phyloP scores from a whole-genome alignment of 306 rosid genomes.

The Cicer pinnatifidum region DNA sequence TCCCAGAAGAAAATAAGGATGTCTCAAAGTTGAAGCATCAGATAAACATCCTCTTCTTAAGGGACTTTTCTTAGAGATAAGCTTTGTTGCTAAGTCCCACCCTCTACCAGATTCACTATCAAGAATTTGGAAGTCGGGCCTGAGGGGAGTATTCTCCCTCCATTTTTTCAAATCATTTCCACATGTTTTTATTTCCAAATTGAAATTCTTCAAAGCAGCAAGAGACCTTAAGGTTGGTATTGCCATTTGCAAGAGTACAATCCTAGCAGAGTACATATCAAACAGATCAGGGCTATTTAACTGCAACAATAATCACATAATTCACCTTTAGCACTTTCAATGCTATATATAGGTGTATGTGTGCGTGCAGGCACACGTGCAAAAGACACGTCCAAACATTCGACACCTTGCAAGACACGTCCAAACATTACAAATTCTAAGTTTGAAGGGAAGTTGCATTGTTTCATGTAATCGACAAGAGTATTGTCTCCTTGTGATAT shows the following conservation, averaged over 20 bases:
- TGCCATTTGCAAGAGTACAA: conserved; percentile 93
- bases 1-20: too few relatives aligned
- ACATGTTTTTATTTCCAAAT: conserved; percentile 65
- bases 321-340: conserved; percentile 42
- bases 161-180: conserved; percentile 78
- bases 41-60: conserved; percentile 78
- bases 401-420: conserved; percentile 79
- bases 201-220: conserved; percentile 84
- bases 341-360: not conserved
- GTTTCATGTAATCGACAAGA: conserved; percentile 88
- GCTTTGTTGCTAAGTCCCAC: conserved; percentile 87
- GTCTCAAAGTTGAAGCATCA: conserved; percentile 82
- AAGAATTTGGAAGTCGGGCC: conserved; percentile 70
- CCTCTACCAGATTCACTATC: conserved; percentile 87
- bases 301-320: conserved; percentile 58
- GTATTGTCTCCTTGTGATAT: conserved; percentile 75
- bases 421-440: conserved; percentile 90
- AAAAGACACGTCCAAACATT: conserved; percentile 58
- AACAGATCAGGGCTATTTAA: conserved; percentile 93
- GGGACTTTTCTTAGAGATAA: conserved; percentile 74
- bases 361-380: not conserved
- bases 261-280: conserved; percentile 93
- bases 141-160: conserved; percentile 66
- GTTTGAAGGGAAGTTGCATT: conserved; percentile 78
- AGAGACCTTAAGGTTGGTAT: conserved; percentile 75